phyloP scores from a whole-genome alignment of 176 grass and related monocot genomes.

The Raddia guianensis region DNA sequence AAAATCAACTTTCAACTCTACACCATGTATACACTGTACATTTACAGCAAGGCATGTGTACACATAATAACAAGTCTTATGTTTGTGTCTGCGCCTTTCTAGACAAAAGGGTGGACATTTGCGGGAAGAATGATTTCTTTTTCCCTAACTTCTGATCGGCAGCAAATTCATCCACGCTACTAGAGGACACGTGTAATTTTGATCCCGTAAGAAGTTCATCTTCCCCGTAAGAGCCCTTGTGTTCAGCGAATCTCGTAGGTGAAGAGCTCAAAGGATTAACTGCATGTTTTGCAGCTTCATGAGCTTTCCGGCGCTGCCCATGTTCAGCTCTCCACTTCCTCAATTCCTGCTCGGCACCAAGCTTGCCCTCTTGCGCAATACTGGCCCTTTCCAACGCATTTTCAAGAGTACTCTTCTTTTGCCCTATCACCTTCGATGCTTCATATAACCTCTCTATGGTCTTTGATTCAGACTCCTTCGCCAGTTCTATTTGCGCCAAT shows the following conservation, averaged over 20 bases:
- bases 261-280: conserved; percentile 50
- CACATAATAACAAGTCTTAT: conserved; percentile 23
- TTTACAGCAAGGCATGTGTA: conserved; percentile 27
- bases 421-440: conserved; percentile 48
- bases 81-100: conserved; percentile 49
- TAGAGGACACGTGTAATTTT: conserved; percentile 44
- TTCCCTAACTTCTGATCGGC: conserved; percentile 43
- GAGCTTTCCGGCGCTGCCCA: conserved; percentile 58
- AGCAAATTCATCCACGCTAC: conserved; percentile 38
- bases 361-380: conserved; percentile 80
- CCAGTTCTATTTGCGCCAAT: conserved; percentile 63
- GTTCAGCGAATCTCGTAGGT: conserved; percentile 24
- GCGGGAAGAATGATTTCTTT: conserved; percentile 77
- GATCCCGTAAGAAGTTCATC: conserved; percentile 35
- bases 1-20: conserved; percentile 37
- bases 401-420: conserved; percentile 60
- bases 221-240: conserved; percentile 43
- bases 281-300: conserved; percentile 54
- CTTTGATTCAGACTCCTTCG: conserved; percentile 65
- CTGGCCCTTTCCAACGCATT: conserved; percentile 61
- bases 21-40: conserved; percentile 34
- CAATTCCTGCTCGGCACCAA: conserved; percentile 81
- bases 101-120: conserved; percentile 59
- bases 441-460: conserved; percentile 63
- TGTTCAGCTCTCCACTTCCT: conserved; percentile 93